Evolutionary conservation across 2,329 filamentous ascomycete species (phyloP), one percentile per base, ranked within the genome.

Genomic region (Ciborinia camelliae): DNA sequence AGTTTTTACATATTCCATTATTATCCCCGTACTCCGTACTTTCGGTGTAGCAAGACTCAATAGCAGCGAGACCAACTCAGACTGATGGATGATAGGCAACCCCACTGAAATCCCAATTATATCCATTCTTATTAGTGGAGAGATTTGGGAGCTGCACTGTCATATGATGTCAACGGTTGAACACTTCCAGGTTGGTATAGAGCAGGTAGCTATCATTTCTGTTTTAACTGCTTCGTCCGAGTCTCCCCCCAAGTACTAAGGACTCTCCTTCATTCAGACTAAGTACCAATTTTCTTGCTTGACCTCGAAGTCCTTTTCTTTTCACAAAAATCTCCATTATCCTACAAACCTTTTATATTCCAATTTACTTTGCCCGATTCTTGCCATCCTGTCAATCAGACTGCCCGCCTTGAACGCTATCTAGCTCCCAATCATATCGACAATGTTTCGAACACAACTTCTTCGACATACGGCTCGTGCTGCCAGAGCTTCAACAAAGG

Each of bases 391-490:
- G 14, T 51, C 23, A 32, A 30, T 23, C 23, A 45, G 20, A 45
- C 7, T 23, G n/a, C 3, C 20, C 10, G 26, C 30, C 28, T 15
- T 7, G 18, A 43, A 43, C 18, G 41, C 54, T 23, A 23, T 57
- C 6, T 32, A 57, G 28, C 26, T 20, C 28, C 28, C 41, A 50
- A 58, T 41, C 26, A 45, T 28, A n/a, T 48, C 51, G n/a, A 63
- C 30, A 51, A 75, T 75, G 73, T 73, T 74, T 60, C 70, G 72
- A 63, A 65, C 70, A 20, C 71, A 72, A 65, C 67, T 74, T 48
- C 67, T 75, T 50, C 68, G 69, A 47, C 68, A 72, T 12, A 57
- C 72, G 65, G 66, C 69, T 66, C 66, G 71, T 63, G 71, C 66
- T 66, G 66, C 63, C 35, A 69, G 66, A 68, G 67, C 68, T 66